phyloP scores from a whole-genome alignment of 257 asterid species.

The Phtheirospermum japonicum region DNA sequence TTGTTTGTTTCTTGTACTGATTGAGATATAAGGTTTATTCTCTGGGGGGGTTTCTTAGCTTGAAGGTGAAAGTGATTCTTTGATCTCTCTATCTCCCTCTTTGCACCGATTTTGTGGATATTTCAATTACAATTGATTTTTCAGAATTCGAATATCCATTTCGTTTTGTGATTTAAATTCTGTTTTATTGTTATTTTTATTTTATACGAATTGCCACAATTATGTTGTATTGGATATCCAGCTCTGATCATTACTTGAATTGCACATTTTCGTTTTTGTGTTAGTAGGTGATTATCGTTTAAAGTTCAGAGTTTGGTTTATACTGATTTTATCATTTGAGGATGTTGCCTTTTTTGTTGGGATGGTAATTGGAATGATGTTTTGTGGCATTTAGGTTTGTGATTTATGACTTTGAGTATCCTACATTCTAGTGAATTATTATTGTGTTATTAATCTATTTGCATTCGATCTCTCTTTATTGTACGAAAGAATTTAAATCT shows the following conservation, averaged over 20 bases:
- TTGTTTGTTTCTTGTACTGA: too few species aligned
- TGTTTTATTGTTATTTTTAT: too few species aligned
- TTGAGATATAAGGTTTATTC: too few species aligned
- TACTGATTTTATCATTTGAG: slow-evolving; percentile 46
- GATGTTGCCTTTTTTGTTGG: slow-evolving; percentile 44
- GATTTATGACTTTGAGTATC: slow-evolving; percentile 36
- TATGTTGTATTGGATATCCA: slow-evolving; percentile 34
- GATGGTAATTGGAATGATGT: slow-evolving; percentile 38
- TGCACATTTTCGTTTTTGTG: slow-evolving; percentile 25
- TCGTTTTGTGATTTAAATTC: too few species aligned
- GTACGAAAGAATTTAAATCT: slow-evolving; percentile 20
- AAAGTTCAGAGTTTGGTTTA: slow-evolving; percentile 34
- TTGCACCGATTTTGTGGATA: too few species aligned
- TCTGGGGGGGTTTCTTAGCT: too few species aligned
- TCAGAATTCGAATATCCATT: too few species aligned
- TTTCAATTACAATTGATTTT: too few species aligned
- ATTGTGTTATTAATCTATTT: slow-evolving; percentile 31
- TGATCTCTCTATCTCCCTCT: too few species aligned
- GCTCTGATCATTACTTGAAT: slow-evolving; percentile 34
- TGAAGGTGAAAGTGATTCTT: too few species aligned
- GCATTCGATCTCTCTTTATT: slow-evolving; percentile 24
- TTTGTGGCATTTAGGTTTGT: slow-evolving; percentile 50
- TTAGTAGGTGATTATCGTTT: slow-evolving; percentile 40
- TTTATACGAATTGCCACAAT: too few species aligned
- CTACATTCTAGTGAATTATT: slow-evolving; percentile 32